phyloP scores from a whole-genome alignment of 148 eudicot species.

The Cornus controversa region DNA sequence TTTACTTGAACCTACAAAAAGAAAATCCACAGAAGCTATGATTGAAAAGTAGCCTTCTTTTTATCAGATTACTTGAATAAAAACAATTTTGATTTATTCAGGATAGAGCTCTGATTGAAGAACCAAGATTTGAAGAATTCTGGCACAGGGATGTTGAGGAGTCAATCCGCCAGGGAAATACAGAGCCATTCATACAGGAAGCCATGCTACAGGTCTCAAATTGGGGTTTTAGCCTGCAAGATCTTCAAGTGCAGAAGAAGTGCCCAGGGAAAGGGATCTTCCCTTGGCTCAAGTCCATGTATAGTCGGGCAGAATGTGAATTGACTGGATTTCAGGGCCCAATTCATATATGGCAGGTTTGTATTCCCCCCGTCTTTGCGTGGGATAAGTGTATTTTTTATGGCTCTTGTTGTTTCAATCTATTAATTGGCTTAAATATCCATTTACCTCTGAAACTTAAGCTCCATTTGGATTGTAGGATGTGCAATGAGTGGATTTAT shows the following conservation, averaged over 20 bases:
- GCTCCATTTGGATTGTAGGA: no score
- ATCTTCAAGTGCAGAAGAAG: slow-evolving; percentile 65
- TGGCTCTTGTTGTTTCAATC: no score
- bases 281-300: slow-evolving; percentile 71
- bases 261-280: slow-evolving; percentile 71
- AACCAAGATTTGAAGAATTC: slow-evolving; percentile 56
- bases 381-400: no score
- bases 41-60: background rate
- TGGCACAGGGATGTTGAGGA: slow-evolving; percentile 97
- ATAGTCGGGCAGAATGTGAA: slow-evolving; percentile 64
- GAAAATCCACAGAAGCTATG: background rate
- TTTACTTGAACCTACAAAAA: background rate
- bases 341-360: slow-evolving; percentile 93
- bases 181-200: slow-evolving; percentile 72
- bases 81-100: slow-evolving; percentile 21
- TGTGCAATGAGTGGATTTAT: no score
- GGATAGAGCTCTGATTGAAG: slow-evolving; percentile 64
- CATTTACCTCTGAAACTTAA: background rate
- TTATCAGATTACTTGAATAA: background rate
- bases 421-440: background rate
- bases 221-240: slow-evolving; percentile 84
- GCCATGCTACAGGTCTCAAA: slow-evolving; percentile 65
- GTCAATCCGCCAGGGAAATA: slow-evolving; percentile 62
- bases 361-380: background rate
- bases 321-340: slow-evolving; percentile 75